Evolutionary conservation across 352 stramenopile species (phyloP), one percentile per base, ranked within the genome.

Genomic region (Phytophthora tentaculata): DNA sequence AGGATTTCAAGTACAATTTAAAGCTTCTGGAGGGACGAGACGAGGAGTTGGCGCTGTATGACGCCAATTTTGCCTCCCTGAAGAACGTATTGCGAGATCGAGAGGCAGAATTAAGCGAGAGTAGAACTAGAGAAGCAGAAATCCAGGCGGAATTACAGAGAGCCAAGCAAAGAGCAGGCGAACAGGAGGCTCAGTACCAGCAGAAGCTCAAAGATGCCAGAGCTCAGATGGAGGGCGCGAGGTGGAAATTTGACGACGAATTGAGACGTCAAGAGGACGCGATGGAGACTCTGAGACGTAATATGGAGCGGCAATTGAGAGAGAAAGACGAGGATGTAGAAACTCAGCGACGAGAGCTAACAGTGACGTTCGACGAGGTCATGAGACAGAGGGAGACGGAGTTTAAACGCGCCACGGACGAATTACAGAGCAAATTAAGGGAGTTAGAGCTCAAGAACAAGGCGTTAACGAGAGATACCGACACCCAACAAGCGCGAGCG

Each of bases 1-100:
- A 97, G 56, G 92, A 98, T 71, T 98, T 97, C 82, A 92, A 96
- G 69, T 97, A 97, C 79, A 97, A 98, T 64, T 75, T 98, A 45
- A 95, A 95, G 78, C 72, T 98, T 9, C 76, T 97, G 10, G 91
- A 96, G 59, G 90, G 90, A n/a, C 84, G 91, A 32, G 91, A 98
- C 64, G 89, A 95, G 59, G 91, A 98, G 68, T 78, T 98, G 22
- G 80, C 81, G 44, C 71, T 92, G 28, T 97, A 97, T 75, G 91
- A 98, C 65, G 78, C 78, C 39, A 92, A 92, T 59, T 92, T 97
- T 54, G 81, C 82, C 23, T 79, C 79, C 2, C 60, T 97, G 16
- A 94, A 97, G 64, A 76, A 67, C 29, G 73, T 88, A 7, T 43
- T 97, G 37, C 74, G 86, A 55, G 90, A 97, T 37, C 88, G 86